Conservation (phyloP, 768 basidiomycete genomes). For the Xanthoconium stramineum region DNA sequence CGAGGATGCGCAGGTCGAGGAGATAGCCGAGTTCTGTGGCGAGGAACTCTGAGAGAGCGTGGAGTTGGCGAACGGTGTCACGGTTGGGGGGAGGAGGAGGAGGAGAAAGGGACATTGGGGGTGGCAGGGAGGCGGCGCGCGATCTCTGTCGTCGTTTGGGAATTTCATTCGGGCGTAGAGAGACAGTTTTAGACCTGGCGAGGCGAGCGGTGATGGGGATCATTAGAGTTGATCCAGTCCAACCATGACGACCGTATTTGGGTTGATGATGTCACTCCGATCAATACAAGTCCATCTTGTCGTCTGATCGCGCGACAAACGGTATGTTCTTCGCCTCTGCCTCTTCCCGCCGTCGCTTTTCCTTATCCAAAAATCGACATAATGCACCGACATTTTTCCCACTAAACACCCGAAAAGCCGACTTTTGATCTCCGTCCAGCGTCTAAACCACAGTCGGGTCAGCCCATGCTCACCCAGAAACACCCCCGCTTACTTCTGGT, state of each 20-base stretch:
- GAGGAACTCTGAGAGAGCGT: constrained; percentile 83
- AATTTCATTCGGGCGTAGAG: neutral
- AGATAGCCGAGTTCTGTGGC: constrained; percentile 84
- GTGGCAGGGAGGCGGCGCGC: neutral
- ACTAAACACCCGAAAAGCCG: constrained; percentile 77
- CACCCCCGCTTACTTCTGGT: constrained; percentile 49
- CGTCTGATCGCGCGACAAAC: constrained; percentile 59
- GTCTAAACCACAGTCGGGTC: constrained; percentile 40
- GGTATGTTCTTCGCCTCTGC: constrained; percentile 59
- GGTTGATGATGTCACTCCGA: constrained; percentile 4
- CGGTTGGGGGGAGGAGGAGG: neutral
- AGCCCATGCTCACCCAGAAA: neutral
- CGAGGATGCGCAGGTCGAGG: constrained; percentile 70
- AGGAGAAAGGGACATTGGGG: neutral
- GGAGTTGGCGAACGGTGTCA: constrained; percentile 37
- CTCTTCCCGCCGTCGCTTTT: constrained; percentile 52
- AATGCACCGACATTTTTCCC: constrained; percentile 63
- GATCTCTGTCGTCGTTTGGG: neutral
- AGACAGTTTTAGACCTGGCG: neutral
- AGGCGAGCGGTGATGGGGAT: neutral
- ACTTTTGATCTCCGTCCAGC: constrained; percentile 61
- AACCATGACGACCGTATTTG: neutral
- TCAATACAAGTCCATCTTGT: constrained; percentile 59
- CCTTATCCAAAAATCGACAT: constrained; percentile 69
- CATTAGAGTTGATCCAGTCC: neutral